Evolutionary conservation across 2,329 filamentous ascomycete species (phyloP).

Genomic region (Pseudogymnoascus sp.): DNA sequence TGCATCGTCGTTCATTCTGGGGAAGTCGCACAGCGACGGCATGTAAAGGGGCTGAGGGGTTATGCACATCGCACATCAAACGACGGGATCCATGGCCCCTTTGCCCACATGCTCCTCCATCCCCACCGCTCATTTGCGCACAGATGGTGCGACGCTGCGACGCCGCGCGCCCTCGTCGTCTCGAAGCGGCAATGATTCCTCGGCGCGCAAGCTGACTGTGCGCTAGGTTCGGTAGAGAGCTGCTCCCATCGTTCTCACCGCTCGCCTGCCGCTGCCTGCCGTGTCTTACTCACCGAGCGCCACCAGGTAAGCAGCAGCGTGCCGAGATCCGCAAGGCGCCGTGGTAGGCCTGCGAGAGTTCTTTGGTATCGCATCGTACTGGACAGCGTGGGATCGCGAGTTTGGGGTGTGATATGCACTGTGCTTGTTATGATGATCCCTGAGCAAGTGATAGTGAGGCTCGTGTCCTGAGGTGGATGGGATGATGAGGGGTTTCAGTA

Average conservation of each 20-base stretch:
- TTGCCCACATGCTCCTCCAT: background rate
- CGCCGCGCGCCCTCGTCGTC: background rate
- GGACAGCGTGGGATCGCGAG: background rate
- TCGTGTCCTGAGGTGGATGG: background rate
- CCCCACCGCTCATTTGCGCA: constrained; percentile 3
- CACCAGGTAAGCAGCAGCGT: background rate
- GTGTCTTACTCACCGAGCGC: background rate
- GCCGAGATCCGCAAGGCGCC: background rate
- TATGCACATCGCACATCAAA: constrained; percentile 1
- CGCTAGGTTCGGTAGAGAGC: background rate
- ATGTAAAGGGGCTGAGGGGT: background rate
- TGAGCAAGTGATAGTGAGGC: background rate
- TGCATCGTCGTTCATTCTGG: background rate
- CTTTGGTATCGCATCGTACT: background rate
- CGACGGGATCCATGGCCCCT: background rate
- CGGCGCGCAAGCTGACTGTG: background rate
- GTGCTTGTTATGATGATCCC: background rate
- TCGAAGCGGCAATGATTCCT: background rate
- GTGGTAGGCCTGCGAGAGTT: background rate
- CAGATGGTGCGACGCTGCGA: background rate
- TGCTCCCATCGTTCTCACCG: background rate
- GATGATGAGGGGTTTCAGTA: background rate
- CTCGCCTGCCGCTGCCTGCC: background rate
- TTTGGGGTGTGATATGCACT: background rate
- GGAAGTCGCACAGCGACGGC: background rate